These are phyloP conservation scores for Rossbeevera mucosa DNA, from an alignment of 768 basidiomycete genomes.

Conservation along the genomic window DNA sequence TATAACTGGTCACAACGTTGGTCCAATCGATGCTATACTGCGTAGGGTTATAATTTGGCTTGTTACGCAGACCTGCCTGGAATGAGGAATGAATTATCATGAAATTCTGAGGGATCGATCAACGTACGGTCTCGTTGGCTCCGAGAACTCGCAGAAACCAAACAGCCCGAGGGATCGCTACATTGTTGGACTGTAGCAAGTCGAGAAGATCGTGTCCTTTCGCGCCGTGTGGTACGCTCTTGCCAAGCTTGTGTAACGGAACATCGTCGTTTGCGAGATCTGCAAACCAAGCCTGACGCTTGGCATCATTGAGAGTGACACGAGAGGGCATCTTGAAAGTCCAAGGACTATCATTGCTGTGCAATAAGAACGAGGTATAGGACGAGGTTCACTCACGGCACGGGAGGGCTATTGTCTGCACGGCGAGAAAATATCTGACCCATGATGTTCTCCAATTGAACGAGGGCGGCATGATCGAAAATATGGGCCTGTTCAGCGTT, in stretches of 20 bases:
- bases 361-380: neutral
- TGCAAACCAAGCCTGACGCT: constrained; percentile 77
- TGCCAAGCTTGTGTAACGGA: constrained; percentile 75
- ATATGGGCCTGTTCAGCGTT: constrained; percentile 39
- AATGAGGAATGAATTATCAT: neutral
- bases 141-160: constrained; percentile 88
- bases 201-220: constrained; percentile 84
- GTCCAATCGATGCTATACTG: constrained; percentile 88
- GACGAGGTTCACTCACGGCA: constrained; percentile 52
- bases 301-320: constrained; percentile 75
- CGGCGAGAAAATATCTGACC: constrained; percentile 67
- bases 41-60: constrained; percentile 73
- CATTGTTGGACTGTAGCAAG: constrained; percentile 67
- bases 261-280: constrained; percentile 79
- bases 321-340: constrained; percentile 79
- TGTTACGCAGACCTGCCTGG: constrained; percentile 71
- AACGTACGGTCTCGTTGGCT: constrained; percentile 72
- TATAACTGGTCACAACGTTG: constrained; percentile 69
- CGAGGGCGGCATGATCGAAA: constrained; percentile 47
- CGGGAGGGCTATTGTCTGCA: constrained; percentile 47
- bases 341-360: constrained; percentile 36
- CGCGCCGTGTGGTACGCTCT: constrained; percentile 81
- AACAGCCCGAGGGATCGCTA: constrained; percentile 75
- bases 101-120: neutral
- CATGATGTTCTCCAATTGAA: constrained; percentile 70